A percentile compares a stretch with the other conserved stretches of the same genome.
These are phyloP conservation scores for Globisporangium yorkense DNA, from an alignment of 352 stramenopile species.

Conservation along the genomic window DNA sequence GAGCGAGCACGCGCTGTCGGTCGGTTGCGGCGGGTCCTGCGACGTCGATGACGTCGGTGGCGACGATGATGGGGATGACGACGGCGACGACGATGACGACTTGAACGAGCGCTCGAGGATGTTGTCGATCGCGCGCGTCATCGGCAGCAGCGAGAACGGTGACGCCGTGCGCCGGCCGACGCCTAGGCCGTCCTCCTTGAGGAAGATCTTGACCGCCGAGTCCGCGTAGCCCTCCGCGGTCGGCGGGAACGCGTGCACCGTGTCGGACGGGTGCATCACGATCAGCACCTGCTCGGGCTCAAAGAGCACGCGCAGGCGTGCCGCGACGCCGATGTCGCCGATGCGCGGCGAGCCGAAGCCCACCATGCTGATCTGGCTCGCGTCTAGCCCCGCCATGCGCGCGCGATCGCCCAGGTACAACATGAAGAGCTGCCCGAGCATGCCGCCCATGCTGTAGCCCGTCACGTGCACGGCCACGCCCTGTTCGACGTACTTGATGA, in stretches of 20 bases:
- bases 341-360: slow-evolving; percentile 79
- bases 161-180: slow-evolving; percentile 56
- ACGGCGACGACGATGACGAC: slow-evolving; percentile 18
- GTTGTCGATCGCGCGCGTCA: slow-evolving; percentile 71
- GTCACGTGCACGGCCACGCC: slow-evolving; percentile 77
- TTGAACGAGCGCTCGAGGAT: slow-evolving; percentile 69
- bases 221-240: slow-evolving; percentile 79
- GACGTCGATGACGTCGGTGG: background rate
- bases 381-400: slow-evolving; percentile 66
- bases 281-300: slow-evolving; percentile 74
- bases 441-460: slow-evolving; percentile 83
- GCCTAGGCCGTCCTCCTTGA: slow-evolving; percentile 63
- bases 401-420: slow-evolving; percentile 69
- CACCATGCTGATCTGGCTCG: slow-evolving; percentile 80
- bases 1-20: slow-evolving; percentile 40
- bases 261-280: slow-evolving; percentile 81
- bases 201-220: slow-evolving; percentile 79
- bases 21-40: slow-evolving; percentile 3
- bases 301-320: slow-evolving; percentile 67
- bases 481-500: slow-evolving; percentile 68
- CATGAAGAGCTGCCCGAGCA: slow-evolving; percentile 77
- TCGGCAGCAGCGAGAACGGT: slow-evolving; percentile 69
- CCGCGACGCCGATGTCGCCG: slow-evolving; percentile 72
- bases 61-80: slow-evolving; percentile 10
- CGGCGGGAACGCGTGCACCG: slow-evolving; percentile 76